Evolutionary conservation across 202 grass and related monocot species (phyloP), one percentile per base, ranked within the genome.

Genomic region (Carex sylvatica): DNA sequence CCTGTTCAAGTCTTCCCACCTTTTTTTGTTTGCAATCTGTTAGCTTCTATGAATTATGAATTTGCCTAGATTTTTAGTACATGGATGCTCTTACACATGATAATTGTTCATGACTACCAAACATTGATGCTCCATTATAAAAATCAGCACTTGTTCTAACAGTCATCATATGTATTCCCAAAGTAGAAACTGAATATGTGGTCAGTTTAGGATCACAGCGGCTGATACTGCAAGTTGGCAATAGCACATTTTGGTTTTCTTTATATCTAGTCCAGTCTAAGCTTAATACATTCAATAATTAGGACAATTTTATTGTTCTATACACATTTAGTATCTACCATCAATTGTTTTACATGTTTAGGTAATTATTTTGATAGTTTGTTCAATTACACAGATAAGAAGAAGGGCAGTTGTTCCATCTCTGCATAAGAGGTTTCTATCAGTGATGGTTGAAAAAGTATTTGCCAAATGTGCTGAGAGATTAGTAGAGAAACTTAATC

Each of bases 381-480:
- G 82, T 70, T 8, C 16, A 79, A 23, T 88, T 31, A 86, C 86
- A 81, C 62, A 97, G 94, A 84, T 84, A 38, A 91, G 92, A 76
- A 88, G 92, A 63, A 89, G 92, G 84, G 86, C 95, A 67, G 95
- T 98, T 38, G 86, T 89, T 61, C 95, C 95, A 83, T 98, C 95
- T 55, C 87, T 98, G 61, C 95, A 98, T 83, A 98, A 87, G 84
- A 90, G 84, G 87, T 98, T 88, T 87, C 70, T 98, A 11, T 93
- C 95, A 1, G 64, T 95, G 26, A 98, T 98, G 91, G 91, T 98
- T 78, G 95, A 98, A 54, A 95, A 86, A 63, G 92, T 98, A 46
- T 98, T 98, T 47, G 89, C 71, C 80, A 98, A 87, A 90, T 98
- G 95, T 78, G 86, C 90, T 28, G 86, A 91, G 84, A 95, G 95